These are phyloP conservation scores for Pythium biforme DNA, from an alignment of 352 stramenopile species.

Conservation along the genomic window DNA sequence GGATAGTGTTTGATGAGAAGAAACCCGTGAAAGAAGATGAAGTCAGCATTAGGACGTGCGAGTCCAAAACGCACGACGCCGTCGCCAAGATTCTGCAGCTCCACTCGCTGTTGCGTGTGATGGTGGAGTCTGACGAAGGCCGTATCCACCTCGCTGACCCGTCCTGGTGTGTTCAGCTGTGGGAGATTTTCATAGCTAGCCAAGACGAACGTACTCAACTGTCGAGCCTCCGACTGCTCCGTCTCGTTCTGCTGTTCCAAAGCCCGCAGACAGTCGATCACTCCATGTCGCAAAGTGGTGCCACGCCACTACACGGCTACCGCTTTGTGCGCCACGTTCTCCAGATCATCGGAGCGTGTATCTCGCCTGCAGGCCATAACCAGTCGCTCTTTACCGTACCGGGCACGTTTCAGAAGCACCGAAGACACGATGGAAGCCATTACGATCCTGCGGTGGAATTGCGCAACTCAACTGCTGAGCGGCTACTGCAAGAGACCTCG, in stretches of 20 bases:
- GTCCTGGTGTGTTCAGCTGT: conserved; percentile 23
- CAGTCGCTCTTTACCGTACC: not conserved
- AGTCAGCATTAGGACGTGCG: not conserved
- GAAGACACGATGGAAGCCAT: not conserved
- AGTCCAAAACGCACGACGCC: not conserved
- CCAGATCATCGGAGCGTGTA: conserved; percentile 11
- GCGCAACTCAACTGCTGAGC: conserved; percentile 17
- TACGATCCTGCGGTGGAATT: conserved; percentile 6
- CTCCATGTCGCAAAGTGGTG: not conserved
- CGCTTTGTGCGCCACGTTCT: conserved; percentile 13
- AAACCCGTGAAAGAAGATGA: conserved; percentile 29
- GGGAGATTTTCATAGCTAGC: conserved; percentile 15
- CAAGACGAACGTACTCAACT: conserved; percentile 1
- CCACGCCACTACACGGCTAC: not conserved
- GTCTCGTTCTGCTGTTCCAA: conserved; percentile 12
- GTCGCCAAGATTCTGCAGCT: conserved; percentile 16
- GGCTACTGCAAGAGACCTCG: conserved; percentile 7
- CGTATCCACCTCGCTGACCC: conserved; percentile 16
- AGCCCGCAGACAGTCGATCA: not conserved
- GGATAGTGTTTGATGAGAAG: conserved; percentile 87
- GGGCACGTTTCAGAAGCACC: not conserved
- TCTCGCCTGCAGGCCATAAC: not conserved
- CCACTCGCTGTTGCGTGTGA: conserved; percentile 19
- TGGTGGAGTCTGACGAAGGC: conserved; percentile 26
- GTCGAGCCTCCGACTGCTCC: conserved; percentile 21